phyloP scores from a whole-genome alignment of 352 stramenopile species.

The Phytophthora foliorum region DNA sequence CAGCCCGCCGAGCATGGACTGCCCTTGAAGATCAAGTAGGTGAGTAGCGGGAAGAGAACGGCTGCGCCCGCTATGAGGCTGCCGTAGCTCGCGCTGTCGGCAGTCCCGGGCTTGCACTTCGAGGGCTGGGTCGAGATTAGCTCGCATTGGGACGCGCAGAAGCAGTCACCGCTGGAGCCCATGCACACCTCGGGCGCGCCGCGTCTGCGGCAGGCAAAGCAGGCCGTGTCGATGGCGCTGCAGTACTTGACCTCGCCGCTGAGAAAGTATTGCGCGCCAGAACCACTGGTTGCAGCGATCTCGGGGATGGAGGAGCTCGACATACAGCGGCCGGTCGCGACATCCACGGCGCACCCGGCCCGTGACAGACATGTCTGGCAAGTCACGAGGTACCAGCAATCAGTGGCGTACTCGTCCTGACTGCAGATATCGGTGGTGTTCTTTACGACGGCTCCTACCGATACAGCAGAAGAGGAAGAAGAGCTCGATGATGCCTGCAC shows the following conservation, averaged over 20 bases:
- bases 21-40: slow-evolving; percentile 29
- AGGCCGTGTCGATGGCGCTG: slow-evolving; percentile 19
- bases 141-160: slow-evolving; percentile 36
- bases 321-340: slow-evolving; percentile 24
- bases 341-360: slow-evolving; percentile 23
- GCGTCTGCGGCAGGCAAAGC: slow-evolving; percentile 23
- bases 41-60: slow-evolving; percentile 24
- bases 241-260: slow-evolving; percentile 28
- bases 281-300: slow-evolving; percentile 2
- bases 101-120: slow-evolving; percentile 10
- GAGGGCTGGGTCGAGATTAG: slow-evolving; percentile 20
- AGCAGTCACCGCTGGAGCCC: slow-evolving; percentile 12
- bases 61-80: slow-evolving; percentile 17
- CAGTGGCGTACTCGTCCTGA: slow-evolving; percentile 27
- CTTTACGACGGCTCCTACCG: slow-evolving; percentile 1
- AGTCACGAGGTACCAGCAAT: slow-evolving; percentile 33
- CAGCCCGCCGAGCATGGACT: slow-evolving; percentile 17
- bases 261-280: slow-evolving; percentile 14
- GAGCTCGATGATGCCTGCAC: slow-evolving; percentile 24
- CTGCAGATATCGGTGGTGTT: slow-evolving; percentile 22
- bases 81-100: neutral
- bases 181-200: slow-evolving; percentile 22
- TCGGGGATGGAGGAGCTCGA: slow-evolving; percentile 14
- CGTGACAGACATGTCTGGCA: slow-evolving; percentile 29
- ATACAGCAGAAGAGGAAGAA: slow-evolving; percentile 16